Evolutionary conservation across 352 stramenopile genomes (phyloP).

Genomic region (Aphanomyces stellatus): DNA sequence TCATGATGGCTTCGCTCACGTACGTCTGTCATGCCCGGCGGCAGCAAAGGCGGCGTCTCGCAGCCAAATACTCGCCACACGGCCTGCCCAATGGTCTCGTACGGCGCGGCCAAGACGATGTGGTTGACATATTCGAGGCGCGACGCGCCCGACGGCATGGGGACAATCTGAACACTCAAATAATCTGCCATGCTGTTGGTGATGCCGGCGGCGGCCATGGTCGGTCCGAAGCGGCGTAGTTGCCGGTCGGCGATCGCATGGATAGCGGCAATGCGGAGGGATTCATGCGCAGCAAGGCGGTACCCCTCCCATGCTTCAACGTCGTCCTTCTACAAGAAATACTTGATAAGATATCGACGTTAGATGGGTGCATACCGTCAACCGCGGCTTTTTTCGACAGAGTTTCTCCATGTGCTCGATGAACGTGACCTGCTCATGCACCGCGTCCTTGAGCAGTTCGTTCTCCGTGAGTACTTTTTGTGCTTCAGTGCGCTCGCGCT

Average conservation of each 20-base stretch:
- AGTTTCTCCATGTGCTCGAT: neutral
- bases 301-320: neutral
- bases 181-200: neutral
- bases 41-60: no score
- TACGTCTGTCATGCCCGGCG: no score
- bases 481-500: neutral
- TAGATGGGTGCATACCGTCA: neutral
- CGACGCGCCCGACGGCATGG: neutral
- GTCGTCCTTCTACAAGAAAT: neutral
- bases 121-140: neutral
- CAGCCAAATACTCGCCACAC: neutral
- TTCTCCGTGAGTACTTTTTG: neutral
- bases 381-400: neutral
- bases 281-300: neutral
- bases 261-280: neutral
- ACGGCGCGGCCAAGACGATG: neutral
- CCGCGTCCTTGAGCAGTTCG: neutral
- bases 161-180: neutral
- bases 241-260: slow-evolving; percentile 1
- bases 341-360: neutral
- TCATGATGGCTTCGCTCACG: no score
- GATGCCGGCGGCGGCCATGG: neutral
- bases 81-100: neutral
- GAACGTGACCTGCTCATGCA: neutral
- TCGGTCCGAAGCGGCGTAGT: neutral